A percentile compares a stretch with the other conserved stretches of the same genome.
Evolutionary conservation across 2,329 filamentous ascomycete species (phyloP).

Genomic region (Nothomitra cinnamomea): DNA sequence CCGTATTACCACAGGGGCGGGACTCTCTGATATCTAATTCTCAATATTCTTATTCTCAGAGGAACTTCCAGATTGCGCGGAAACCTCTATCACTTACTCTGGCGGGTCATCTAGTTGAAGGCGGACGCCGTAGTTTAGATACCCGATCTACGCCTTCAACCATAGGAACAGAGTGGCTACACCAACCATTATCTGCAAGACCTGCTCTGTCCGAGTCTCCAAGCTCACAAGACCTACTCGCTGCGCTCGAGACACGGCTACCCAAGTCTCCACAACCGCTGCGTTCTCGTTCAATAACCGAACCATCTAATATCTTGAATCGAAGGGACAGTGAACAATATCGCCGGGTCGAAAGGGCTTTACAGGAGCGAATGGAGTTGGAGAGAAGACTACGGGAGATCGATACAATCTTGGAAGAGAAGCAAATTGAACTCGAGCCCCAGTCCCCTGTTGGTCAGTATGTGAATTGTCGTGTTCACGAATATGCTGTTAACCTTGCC

Average conservation of each 20-base stretch:
- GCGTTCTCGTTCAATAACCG: background rate
- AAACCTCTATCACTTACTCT: conserved; percentile 2
- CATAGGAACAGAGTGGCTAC: conserved; percentile 1
- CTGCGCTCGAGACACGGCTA: background rate
- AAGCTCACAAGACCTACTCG: conserved; percentile 1
- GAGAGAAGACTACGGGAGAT: background rate
- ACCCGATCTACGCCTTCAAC: conserved; percentile 1
- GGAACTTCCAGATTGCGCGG: conserved; percentile 5
- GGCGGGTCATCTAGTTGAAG: background rate
- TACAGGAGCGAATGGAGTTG: conserved; percentile 1
- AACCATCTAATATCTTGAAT: background rate
- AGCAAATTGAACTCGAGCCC: background rate
- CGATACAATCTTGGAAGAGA: conserved; percentile 1
- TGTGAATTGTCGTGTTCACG: background rate
- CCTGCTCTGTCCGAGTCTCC: background rate
- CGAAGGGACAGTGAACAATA: background rate
- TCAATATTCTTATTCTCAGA: background rate
- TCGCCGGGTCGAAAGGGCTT: background rate
- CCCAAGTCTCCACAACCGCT: background rate
- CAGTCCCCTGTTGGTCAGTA: background rate
- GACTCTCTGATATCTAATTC: conserved; percentile 3
- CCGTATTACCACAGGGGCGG: background rate
- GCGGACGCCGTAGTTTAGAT: conserved; percentile 2
- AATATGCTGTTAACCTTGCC: background rate
- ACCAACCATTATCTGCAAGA: conserved; percentile 4